Evolutionary conservation across 208 protist genomes (phyloP).

Genomic region (Crithidia brevicula): DNA sequence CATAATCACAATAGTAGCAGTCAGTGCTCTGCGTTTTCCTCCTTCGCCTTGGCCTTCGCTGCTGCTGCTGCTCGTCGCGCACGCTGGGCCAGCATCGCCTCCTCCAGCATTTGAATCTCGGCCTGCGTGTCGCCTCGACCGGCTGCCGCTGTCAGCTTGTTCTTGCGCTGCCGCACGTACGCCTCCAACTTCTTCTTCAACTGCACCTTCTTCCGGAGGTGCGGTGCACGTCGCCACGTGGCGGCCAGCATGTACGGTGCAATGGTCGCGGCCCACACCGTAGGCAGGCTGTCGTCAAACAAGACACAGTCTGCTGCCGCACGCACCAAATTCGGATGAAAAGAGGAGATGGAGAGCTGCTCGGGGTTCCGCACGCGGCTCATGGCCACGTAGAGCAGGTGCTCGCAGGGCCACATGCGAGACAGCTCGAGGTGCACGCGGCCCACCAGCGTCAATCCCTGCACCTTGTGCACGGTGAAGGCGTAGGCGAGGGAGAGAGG

Average conservation of each 20-base stretch:
- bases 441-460: conserved; percentile 85
- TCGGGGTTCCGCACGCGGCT: conserved; percentile 87
- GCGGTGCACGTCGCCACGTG: conserved; percentile 55
- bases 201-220: conserved; percentile 54
- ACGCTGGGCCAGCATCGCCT: conserved; percentile 25
- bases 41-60: conserved; percentile 2
- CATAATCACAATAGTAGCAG: too few species aligned
- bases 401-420: conserved; percentile 90
- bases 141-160: conserved; percentile 15
- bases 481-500: conserved; percentile 88
- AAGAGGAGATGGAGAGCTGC: conserved; percentile 75
- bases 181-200: conserved; percentile 35
- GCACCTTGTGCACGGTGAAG: conserved; percentile 94
- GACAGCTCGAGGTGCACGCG: conserved; percentile 87
- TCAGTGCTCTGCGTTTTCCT: not conserved
- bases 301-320: conserved; percentile 72
- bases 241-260: conserved; percentile 65
- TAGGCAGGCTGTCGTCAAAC: conserved; percentile 80
- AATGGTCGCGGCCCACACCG: conserved; percentile 46
- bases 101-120: conserved; percentile 34
- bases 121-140: conserved; percentile 19
- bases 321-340: conserved; percentile 60
- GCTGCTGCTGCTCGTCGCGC: not conserved
- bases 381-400: conserved; percentile 90
- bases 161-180: conserved; percentile 21